phyloP scores from a whole-genome alignment of 768 basidiomycete species.

The Daedaleopsis sinensis region DNA sequence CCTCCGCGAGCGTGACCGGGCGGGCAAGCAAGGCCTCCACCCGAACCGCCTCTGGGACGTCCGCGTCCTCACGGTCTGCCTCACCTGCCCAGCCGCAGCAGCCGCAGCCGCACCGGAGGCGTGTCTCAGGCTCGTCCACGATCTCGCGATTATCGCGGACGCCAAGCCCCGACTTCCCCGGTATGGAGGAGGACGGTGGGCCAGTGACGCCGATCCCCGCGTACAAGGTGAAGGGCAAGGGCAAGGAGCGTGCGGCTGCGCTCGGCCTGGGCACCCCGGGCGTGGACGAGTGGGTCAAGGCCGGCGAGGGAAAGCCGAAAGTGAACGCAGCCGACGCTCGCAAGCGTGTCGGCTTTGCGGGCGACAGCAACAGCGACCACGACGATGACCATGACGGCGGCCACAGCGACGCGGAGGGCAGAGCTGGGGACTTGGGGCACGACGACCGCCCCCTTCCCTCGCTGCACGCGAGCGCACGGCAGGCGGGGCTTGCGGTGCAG shows the following conservation, averaged over 20 bases:
- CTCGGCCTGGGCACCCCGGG: constrained; percentile 58
- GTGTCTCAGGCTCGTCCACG: constrained; percentile 1
- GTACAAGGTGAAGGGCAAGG: constrained; percentile 27
- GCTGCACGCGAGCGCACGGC: neutral
- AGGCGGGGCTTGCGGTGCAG: constrained; percentile 23
- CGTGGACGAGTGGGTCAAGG: constrained; percentile 52
- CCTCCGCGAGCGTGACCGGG: constrained; percentile 7
- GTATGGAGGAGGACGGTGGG: constrained; percentile 17
- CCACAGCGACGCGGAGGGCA: constrained; percentile 20
- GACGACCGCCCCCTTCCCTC: constrained; percentile 9
- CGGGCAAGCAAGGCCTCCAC: constrained; percentile 19
- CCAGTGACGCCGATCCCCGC: constrained; percentile 37
- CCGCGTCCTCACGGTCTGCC: neutral
- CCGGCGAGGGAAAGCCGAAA: constrained; percentile 36
- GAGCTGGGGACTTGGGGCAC: constrained; percentile 25
- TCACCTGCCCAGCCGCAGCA: neutral
- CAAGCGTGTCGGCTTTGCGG: constrained; percentile 51
- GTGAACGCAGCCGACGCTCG: constrained; percentile 5
- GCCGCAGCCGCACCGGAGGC: neutral
- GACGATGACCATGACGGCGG: too few species aligned
- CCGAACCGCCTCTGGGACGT: constrained; percentile 12
- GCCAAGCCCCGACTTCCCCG: constrained; percentile 26
- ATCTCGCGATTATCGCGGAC: constrained; percentile 21
- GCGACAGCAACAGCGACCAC: constrained; percentile 14
- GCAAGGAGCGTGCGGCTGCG: constrained; percentile 29